Conservation (phyloP, 768 basidiomycete species). For the Rubroboletus pulcherrimus region DNA sequence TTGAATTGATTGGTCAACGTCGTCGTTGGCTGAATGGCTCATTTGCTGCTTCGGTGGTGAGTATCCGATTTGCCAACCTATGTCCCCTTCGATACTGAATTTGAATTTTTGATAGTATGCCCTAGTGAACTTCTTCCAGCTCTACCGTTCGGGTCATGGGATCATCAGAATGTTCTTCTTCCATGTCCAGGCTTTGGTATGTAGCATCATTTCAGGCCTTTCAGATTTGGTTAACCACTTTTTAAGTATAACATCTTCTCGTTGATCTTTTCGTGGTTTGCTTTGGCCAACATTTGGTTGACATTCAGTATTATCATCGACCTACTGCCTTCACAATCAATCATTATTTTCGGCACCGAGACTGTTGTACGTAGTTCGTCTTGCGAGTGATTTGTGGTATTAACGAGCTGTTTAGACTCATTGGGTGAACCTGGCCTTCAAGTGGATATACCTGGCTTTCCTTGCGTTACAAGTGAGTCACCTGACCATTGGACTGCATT, state of each 20-base stretch:
- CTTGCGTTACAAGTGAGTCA: conserved; percentile 65
- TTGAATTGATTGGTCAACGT: conserved; percentile 91
- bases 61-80: conserved; percentile 25
- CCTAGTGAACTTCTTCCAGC: conserved; percentile 86
- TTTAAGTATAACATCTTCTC: conserved; percentile 78
- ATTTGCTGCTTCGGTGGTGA: conserved; percentile 85
- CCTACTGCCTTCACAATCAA: conserved; percentile 55
- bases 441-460: conserved; percentile 86
- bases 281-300: conserved; percentile 87
- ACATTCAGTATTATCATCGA: conserved; percentile 97
- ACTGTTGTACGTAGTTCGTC: conserved; percentile 51
- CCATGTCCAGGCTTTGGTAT: conserved; percentile 85
- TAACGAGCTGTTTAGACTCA: conserved; percentile 50
- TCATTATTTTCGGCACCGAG: conserved; percentile 69
- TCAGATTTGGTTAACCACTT: not conserved
- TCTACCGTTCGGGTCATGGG: conserved; percentile 85
- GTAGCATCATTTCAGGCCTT: conserved; percentile 26
- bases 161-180: conserved; percentile 95
- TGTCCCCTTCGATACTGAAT: not conserved
- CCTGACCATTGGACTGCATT: not conserved
- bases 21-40: conserved; percentile 97
- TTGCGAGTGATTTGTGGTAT: not conserved
- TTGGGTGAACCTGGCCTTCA: conserved; percentile 78
- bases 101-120: conserved; percentile 58
- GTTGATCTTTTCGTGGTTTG: conserved; percentile 90